Evolutionary conservation across 208 protist genomes (phyloP), one percentile per base, ranked within the genome.

Genomic region (Leishmania martiniquensis): DNA sequence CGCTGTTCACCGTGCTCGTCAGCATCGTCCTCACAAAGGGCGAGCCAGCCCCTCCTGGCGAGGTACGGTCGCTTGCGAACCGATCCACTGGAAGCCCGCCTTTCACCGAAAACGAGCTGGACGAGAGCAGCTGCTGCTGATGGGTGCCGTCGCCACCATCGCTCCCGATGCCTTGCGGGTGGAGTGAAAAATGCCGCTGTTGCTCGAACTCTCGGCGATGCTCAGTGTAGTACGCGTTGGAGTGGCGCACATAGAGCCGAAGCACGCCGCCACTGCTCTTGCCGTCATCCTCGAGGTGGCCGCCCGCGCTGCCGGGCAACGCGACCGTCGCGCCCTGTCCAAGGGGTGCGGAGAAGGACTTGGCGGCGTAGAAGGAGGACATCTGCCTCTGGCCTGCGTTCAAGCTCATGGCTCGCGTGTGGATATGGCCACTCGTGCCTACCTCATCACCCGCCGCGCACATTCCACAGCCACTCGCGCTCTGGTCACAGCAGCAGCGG

Each of bases 221-320:
- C 42, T 72, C 69, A 12, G 68, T 13, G 63, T 80, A 78, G 72
- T 82, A 85, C 22, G 76, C 81, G 75, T 91, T 89, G 17, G 89
- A 93, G 49, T 96, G 89, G 25, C 93, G 90, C 37, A 96, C 93
- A 78, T 93, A 96, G 22, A 96, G 82, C 6, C 93, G 93, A n/a
- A 96, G 75, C 20, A 92, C 88, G 39, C 84, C 89, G 39, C 51
- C 75, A 44, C 79, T 91, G 82, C 90, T 94, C 51, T 82, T 81
- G n/a, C 57, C 72, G 39, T 86, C 82, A 45, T 78, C 74, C 45
- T 76, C 75, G 52, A 68, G 42, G 32, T 45, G 51, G 51, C 52
- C 37, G 22, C 57, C 49, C 2, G 42, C 52, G n/a, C 42, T 49
- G 20, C 72, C 57, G n/a, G 54, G 32, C 51, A 22, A 65, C 15